phyloP scores from a whole-genome alignment of 2,329 filamentous ascomycete species.

The Cladosporium sp. region DNA sequence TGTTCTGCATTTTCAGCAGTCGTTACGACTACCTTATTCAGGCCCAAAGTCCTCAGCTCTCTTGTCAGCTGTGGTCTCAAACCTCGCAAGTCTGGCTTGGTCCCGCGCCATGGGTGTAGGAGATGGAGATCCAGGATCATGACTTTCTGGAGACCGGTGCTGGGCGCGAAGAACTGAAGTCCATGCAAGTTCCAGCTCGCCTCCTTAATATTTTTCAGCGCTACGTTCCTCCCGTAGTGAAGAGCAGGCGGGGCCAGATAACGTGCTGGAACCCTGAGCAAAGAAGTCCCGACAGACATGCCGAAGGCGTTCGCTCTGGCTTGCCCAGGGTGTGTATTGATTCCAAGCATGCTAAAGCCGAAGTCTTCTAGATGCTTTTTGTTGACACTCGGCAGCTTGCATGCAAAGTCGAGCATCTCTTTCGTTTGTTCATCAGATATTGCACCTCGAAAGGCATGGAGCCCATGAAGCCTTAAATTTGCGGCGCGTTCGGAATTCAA shows the following conservation, averaged over 20 bases:
- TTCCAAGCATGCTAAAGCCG: not conserved
- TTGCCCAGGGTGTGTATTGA: not conserved
- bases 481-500: too few species aligned
- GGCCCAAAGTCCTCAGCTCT: too few species aligned
- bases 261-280: constrained; percentile 2
- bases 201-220: too few species aligned
- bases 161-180: not conserved
- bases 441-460: not conserved
- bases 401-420: constrained; percentile 19
- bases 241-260: not conserved
- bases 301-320: not conserved
- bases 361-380: not conserved
- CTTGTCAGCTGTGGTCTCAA: too few species aligned
- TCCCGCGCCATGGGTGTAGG: too few species aligned
- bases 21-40: too few species aligned
- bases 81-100: too few species aligned
- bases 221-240: too few species aligned
- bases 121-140: not conserved
- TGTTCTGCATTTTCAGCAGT: too few species aligned
- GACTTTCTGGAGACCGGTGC: too few species aligned
- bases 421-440: constrained; percentile 1
- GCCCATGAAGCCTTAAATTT: not conserved
- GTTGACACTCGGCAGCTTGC: constrained; percentile 11
- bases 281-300: not conserved
- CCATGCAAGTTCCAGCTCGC: not conserved